Evolutionary conservation across 495 filamentous ascomycete genomes (phyloP).

Genomic region (Viridothelium virens): DNA sequence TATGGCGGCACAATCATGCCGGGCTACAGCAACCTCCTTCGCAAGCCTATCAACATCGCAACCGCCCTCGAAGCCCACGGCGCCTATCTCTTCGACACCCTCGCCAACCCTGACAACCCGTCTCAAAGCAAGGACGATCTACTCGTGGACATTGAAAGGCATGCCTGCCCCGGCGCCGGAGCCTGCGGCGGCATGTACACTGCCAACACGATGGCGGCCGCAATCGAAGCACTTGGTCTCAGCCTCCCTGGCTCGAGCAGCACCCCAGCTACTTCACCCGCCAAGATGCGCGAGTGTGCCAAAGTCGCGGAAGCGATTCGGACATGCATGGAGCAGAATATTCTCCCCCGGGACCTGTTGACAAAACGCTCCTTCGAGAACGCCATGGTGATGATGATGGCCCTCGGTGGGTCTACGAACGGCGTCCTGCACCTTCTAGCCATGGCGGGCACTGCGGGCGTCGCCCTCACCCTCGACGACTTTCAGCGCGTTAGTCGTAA

Average conservation of each 20-base stretch:
- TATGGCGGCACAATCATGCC: slow-evolving; percentile 89
- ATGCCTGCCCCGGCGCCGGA: slow-evolving; percentile 84
- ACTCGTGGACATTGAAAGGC: slow-evolving; percentile 74
- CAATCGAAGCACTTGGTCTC: slow-evolving; percentile 93
- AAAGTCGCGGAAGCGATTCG: slow-evolving; percentile 82
- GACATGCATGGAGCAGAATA: slow-evolving; percentile 77
- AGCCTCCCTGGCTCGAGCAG: slow-evolving; percentile 84
- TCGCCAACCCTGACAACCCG: slow-evolving; percentile 50
- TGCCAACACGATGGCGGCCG: slow-evolving; percentile 95
- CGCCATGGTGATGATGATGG: slow-evolving; percentile 87
- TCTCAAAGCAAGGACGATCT: slow-evolving; percentile 65
- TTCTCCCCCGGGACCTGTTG: slow-evolving; percentile 74
- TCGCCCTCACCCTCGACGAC: slow-evolving; percentile 78
- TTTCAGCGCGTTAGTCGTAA: slow-evolving; percentile 80
- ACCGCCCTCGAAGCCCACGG: slow-evolving; percentile 88
- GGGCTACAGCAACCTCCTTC: slow-evolving; percentile 70
- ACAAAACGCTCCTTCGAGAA: slow-evolving; percentile 87
- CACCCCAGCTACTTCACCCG: slow-evolving; percentile 76
- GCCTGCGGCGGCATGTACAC: slow-evolving; percentile 98
- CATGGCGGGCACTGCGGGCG: slow-evolving; percentile 84
- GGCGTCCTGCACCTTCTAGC: slow-evolving; percentile 90
- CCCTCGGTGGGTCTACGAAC: slow-evolving; percentile 84
- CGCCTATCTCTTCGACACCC: slow-evolving; percentile 70
- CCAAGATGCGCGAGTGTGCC: slow-evolving; percentile 86
- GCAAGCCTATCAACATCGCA: slow-evolving; percentile 78